These are phyloP conservation scores for Nitzschia sp. DNA, from an alignment of 108 stramenopile species.

Conservation along the genomic window DNA sequence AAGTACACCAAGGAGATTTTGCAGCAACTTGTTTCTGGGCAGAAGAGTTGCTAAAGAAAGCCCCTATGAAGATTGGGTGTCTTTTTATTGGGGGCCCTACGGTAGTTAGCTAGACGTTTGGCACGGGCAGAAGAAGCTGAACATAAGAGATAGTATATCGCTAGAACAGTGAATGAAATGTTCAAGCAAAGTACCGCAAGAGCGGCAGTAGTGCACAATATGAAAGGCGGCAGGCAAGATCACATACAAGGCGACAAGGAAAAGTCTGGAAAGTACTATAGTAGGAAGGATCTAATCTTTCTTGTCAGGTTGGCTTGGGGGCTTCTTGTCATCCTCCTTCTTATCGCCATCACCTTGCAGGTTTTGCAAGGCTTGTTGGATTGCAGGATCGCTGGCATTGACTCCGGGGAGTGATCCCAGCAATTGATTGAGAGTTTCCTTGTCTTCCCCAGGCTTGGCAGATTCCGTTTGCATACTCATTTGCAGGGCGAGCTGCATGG, in stretches of 20 bases:
- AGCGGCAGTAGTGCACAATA: too few species aligned
- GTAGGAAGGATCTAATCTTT: conserved; percentile 7
- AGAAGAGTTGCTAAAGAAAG: conserved; percentile 5
- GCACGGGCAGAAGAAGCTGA: not conserved
- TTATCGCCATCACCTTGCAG: conserved; percentile 56
- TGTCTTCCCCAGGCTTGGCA: conserved; percentile 58
- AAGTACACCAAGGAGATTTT: conserved; percentile 93
- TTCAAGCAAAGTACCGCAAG: too few species aligned
- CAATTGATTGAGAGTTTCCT: conserved; percentile 58
- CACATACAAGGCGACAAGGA: too few species aligned
- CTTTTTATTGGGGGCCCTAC: too few species aligned
- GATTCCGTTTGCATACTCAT: conserved; percentile 77
- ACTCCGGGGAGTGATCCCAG: conserved; percentile 86
- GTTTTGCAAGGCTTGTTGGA: conserved; percentile 76
- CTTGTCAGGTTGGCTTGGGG: not conserved
- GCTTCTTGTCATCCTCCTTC: conserved; percentile 41
- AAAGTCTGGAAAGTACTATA: too few species aligned
- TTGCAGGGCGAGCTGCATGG: conserved; percentile 84
- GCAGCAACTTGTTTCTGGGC: conserved; percentile 65
- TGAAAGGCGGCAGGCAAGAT: too few species aligned
- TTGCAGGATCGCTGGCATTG: conserved; percentile 89
- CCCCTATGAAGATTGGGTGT: too few species aligned
- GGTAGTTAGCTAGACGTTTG: too few species aligned
- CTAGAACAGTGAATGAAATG: not conserved
- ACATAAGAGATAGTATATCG: conserved; percentile 2